These are phyloP conservation scores for Acacia concinna DNA, from an alignment of 331 rosid genomes.

Conservation along the genomic window DNA sequence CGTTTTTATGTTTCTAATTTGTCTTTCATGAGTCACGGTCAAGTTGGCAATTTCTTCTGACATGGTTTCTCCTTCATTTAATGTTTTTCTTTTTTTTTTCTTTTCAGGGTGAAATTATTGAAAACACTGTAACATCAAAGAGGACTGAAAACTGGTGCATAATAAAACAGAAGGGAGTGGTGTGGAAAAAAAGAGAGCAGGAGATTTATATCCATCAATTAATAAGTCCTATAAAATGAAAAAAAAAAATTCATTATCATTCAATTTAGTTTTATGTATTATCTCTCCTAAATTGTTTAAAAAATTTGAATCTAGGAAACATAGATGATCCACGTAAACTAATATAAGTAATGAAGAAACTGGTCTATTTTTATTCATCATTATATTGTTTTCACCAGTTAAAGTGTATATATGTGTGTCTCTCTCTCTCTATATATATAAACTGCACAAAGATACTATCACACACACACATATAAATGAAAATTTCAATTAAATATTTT, in stretches of 20 bases:
- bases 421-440: too few relatives aligned
- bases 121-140: neutral
- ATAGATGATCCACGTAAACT: too few relatives aligned
- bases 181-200: neutral
- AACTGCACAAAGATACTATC: too few relatives aligned
- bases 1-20: neutral
- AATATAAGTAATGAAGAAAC: neutral
- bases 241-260: neutral
- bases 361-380: neutral
- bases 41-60: neutral
- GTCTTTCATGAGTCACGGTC: neutral
- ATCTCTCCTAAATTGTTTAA: neutral
- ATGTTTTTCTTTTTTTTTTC: too few relatives aligned
- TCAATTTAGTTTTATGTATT: neutral
- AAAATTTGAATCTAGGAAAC: too few relatives aligned
- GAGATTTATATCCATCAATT: neutral
- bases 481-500: too few relatives aligned
- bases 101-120: neutral
- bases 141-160: neutral
- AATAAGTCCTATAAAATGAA: neutral
- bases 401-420: too few relatives aligned
- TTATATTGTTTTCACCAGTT: neutral
- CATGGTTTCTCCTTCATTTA: neutral
- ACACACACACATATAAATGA: neutral
- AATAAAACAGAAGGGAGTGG: neutral